phyloP scores from a whole-genome alignment of 164 flowering plant genomes.

The Vitis rotundifolia region DNA sequence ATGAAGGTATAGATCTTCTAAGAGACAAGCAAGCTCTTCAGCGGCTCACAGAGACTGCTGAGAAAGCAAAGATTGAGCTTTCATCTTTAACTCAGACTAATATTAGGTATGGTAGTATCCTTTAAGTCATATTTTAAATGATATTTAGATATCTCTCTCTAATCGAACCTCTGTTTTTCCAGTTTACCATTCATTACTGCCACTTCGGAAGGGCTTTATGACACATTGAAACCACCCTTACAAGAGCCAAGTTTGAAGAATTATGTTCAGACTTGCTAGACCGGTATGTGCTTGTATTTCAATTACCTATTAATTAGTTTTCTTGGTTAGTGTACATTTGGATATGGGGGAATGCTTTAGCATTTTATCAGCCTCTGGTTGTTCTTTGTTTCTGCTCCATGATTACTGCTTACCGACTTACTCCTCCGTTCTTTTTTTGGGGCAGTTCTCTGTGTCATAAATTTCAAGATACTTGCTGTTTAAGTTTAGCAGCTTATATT shows the following conservation, averaged over 20 bases:
- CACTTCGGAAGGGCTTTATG: conserved; percentile 39
- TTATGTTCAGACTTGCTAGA: conserved; percentile 43
- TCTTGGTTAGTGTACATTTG: neutral
- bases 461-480: too few species aligned
- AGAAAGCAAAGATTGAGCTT: conserved; percentile 64
- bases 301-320: neutral
- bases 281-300: conserved; percentile 17
- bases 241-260: conserved; percentile 44
- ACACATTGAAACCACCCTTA: conserved; percentile 43
- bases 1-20: conserved; percentile 53
- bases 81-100: conserved; percentile 53
- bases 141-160: too few species aligned
- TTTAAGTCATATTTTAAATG: too few species aligned
- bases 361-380: too few species aligned
- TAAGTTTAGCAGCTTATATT: too few species aligned
- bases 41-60: conserved; percentile 51
- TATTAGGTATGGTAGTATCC: conserved; percentile 29
- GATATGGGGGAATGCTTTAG: too few species aligned
- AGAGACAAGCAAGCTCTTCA: conserved; percentile 51
- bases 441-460: too few species aligned
- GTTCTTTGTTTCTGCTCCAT: too few species aligned
- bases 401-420: too few species aligned
- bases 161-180: neutral
- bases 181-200: conserved; percentile 49
- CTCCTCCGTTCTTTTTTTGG: too few species aligned